Conservation (phyloP, 2,329 filamentous ascomycete species). For the Fusarium lyarnte region DNA sequence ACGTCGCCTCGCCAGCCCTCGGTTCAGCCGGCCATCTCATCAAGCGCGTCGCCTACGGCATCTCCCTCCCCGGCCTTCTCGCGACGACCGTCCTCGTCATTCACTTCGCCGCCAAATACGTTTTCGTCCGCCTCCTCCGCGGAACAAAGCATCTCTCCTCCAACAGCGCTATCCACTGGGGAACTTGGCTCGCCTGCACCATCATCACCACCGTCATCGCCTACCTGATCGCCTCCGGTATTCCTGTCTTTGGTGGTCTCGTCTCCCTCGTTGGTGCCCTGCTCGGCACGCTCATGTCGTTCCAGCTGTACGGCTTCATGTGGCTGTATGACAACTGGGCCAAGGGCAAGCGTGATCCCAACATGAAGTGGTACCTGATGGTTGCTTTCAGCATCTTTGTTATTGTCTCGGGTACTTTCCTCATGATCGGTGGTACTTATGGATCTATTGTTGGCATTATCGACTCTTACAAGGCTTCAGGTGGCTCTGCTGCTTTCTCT, state of each 20-base stretch:
- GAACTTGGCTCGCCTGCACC: constrained; percentile 46
- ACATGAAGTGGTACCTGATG: constrained; percentile 25
- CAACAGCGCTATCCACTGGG: constrained; percentile 46
- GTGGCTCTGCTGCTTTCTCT: constrained; percentile 52
- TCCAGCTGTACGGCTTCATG: constrained; percentile 45
- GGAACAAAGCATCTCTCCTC: constrained; percentile 44
- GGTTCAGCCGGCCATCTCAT: constrained; percentile 54
- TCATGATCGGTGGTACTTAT: constrained; percentile 58
- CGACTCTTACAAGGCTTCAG: constrained; percentile 47
- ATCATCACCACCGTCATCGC: constrained; percentile 38
- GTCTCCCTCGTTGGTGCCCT: constrained; percentile 46
- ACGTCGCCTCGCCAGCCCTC: constrained; percentile 58
- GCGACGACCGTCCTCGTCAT: constrained; percentile 42
- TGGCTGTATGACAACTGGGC: constrained; percentile 44
- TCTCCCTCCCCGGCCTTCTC: constrained; percentile 45
- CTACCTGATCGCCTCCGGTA: constrained; percentile 41
- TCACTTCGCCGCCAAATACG: constrained; percentile 38
- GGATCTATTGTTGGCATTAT: constrained; percentile 52
- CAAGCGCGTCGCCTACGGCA: constrained; percentile 57
- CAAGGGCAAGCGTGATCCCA: constrained; percentile 22
- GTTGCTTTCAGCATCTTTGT: constrained; percentile 24
- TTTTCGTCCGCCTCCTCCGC: constrained; percentile 37
- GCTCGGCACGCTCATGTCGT: constrained; percentile 45
- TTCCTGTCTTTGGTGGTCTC: constrained; percentile 41
- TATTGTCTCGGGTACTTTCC: constrained; percentile 45